Evolutionary conservation across 345 rosid species (phyloP).

Genomic region (Populus tremula): DNA sequence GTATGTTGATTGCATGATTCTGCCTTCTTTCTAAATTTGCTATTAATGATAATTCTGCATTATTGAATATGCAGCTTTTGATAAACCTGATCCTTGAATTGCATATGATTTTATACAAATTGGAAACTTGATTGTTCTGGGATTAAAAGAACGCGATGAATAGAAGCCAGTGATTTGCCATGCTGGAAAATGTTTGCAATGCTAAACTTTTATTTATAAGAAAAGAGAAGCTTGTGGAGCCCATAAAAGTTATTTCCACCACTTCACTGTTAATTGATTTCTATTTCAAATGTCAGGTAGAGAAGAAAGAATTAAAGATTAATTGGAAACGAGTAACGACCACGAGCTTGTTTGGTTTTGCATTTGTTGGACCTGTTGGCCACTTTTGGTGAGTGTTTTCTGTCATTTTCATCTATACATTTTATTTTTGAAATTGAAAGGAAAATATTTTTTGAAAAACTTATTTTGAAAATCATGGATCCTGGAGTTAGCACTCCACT

Average conservation of each 20-base stretch:
- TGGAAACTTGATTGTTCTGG: neutral
- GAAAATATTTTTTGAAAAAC: neutral
- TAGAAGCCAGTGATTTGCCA: neutral
- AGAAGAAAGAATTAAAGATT: conserved; percentile 20
- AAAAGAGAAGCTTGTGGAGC: no score
- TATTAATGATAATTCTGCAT: neutral
- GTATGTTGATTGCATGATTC: neutral
- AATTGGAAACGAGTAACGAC: conserved; percentile 40
- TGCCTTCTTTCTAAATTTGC: neutral
- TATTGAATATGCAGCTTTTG: neutral
- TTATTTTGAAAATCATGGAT: neutral
- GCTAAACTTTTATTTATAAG: no score
- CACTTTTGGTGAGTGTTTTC: conserved; percentile 30
- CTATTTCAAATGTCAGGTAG: conserved; percentile 18
- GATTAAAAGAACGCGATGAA: neutral
- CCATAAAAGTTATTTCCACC: neutral
- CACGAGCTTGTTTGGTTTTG: conserved; percentile 42
- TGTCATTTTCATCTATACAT: neutral
- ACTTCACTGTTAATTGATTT: neutral
- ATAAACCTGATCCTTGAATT: neutral
- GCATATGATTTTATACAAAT: neutral
- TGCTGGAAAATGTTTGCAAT: no score
- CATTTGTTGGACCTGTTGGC: conserved; percentile 45
- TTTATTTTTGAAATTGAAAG: neutral
- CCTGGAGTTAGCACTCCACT: neutral